A percentile compares a stretch with the other conserved stretches of the same genome.
Evolutionary conservation across 2,329 filamentous ascomycete genomes (phyloP).

Genomic region (Didymella exigua): DNA sequence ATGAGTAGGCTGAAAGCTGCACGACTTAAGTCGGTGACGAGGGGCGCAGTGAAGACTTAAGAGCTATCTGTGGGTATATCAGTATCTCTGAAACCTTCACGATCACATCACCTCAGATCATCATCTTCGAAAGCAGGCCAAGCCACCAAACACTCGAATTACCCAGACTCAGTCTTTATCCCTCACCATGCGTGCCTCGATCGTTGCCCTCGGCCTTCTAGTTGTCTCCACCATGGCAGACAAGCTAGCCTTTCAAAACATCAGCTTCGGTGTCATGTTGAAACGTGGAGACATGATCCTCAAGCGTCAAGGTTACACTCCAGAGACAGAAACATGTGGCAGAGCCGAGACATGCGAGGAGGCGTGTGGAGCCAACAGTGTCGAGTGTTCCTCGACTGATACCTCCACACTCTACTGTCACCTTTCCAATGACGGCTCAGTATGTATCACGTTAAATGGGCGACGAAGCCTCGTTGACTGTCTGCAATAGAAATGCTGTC

Average conservation of each 20-base stretch:
- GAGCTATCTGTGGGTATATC: neutral
- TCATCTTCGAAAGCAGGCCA: neutral
- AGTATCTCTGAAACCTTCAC: neutral
- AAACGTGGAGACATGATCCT: slow-evolving; percentile 43
- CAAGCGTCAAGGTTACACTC: slow-evolving; percentile 49
- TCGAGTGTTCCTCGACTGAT: slow-evolving; percentile 58
- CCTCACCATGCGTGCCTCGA: slow-evolving; percentile 40
- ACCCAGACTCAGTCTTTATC: neutral
- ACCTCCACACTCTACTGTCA: slow-evolving; percentile 60
- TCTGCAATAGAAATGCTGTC: slow-evolving; percentile 58
- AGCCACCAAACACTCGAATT: neutral
- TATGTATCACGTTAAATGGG: neutral
- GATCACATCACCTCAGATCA: neutral
- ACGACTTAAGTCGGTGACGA: neutral
- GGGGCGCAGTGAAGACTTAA: neutral
- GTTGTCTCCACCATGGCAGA: slow-evolving; percentile 18
- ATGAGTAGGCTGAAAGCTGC: slow-evolving; percentile 1
- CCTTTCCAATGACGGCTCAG: slow-evolving; percentile 57
- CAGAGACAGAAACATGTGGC: slow-evolving; percentile 59
- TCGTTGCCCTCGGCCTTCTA: slow-evolving; percentile 31
- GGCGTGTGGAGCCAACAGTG: slow-evolving; percentile 60
- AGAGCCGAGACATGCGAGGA: slow-evolving; percentile 60
- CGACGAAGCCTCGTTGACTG: neutral
- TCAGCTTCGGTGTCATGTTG: slow-evolving; percentile 48
- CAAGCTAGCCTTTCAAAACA: slow-evolving; percentile 40